These are phyloP conservation scores for Phytophthora colocasiae DNA, from an alignment of 352 stramenopile species.

Conservation along the genomic window DNA sequence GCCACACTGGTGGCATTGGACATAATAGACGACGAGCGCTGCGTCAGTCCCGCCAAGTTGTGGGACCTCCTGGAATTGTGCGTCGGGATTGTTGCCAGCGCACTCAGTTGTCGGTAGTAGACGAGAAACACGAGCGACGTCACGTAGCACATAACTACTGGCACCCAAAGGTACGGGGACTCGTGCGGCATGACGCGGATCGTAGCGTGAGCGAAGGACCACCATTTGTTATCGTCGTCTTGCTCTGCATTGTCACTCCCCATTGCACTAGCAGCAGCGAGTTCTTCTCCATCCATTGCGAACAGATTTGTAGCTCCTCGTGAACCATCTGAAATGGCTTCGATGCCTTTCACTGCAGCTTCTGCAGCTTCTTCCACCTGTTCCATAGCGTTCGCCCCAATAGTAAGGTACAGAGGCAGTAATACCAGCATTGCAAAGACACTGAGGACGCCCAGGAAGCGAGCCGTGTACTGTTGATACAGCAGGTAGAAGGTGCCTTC, in stretches of 20 bases:
- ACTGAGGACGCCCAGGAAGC: slow-evolving; percentile 67
- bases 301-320: slow-evolving; percentile 20
- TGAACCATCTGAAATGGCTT: slow-evolving; percentile 29
- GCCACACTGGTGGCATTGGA: slow-evolving; percentile 37
- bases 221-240: slow-evolving; percentile 61
- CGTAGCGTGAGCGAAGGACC: slow-evolving; percentile 81
- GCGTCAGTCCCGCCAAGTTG: slow-evolving; percentile 13
- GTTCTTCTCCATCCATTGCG: slow-evolving; percentile 5
- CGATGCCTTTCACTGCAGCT: slow-evolving; percentile 33
- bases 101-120: slow-evolving; percentile 74
- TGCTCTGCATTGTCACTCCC: slow-evolving; percentile 15
- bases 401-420: slow-evolving; percentile 74
- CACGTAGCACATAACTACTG: slow-evolving; percentile 77
- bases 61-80: slow-evolving; percentile 13
- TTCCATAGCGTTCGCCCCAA: slow-evolving; percentile 51
- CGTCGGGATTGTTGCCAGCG: slow-evolving; percentile 66
- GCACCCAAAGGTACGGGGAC: slow-evolving; percentile 81
- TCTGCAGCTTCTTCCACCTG: slow-evolving; percentile 37
- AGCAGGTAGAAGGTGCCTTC: slow-evolving; percentile 88
- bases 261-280: slow-evolving; percentile 6
- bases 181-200: slow-evolving; percentile 82
- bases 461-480: slow-evolving; percentile 81
- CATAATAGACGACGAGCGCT: slow-evolving; percentile 36
- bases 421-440: slow-evolving; percentile 72
- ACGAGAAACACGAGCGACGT: slow-evolving; percentile 80